phyloP scores from a whole-genome alignment of 2,329 filamentous ascomycete species.

The Verticillium nonalfalfae region DNA sequence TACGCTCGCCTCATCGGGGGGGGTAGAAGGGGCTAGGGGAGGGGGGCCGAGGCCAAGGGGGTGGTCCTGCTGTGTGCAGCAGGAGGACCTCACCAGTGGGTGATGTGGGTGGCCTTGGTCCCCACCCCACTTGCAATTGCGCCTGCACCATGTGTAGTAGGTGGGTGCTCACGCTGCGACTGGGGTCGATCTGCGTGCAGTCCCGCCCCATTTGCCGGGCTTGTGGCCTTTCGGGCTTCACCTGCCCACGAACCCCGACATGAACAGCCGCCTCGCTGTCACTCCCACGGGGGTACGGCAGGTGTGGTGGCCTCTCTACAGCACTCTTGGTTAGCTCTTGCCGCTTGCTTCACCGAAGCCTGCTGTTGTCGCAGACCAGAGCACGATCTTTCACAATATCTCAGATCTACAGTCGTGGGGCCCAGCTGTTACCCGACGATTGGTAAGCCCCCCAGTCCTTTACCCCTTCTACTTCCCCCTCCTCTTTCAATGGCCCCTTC shows the following conservation, averaged over 20 bases:
- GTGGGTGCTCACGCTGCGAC: neutral
- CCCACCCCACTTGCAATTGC: neutral
- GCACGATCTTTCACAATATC: neutral
- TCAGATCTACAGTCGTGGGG: neutral
- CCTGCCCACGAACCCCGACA: neutral
- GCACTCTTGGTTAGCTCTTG: neutral
- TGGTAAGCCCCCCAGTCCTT: neutral
- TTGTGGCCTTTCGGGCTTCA: neutral
- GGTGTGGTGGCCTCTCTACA: neutral
- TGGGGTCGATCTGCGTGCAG: neutral
- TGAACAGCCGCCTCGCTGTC: neutral
- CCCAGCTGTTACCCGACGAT: neutral
- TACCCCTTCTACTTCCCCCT: neutral
- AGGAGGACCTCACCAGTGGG: neutral
- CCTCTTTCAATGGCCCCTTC: neutral
- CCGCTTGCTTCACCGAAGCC: neutral
- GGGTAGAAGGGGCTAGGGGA: neutral
- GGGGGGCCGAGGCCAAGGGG: neutral
- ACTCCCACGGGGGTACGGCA: neutral
- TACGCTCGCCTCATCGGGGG: neutral
- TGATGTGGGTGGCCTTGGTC: neutral
- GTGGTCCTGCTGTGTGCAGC: neutral
- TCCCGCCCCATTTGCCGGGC: neutral
- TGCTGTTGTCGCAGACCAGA: neutral
- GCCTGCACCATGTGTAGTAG: too few relatives aligned